Conservation (phyloP, 2,329 filamentous ascomycete genomes). For the Cyclaneusma minus region DNA sequence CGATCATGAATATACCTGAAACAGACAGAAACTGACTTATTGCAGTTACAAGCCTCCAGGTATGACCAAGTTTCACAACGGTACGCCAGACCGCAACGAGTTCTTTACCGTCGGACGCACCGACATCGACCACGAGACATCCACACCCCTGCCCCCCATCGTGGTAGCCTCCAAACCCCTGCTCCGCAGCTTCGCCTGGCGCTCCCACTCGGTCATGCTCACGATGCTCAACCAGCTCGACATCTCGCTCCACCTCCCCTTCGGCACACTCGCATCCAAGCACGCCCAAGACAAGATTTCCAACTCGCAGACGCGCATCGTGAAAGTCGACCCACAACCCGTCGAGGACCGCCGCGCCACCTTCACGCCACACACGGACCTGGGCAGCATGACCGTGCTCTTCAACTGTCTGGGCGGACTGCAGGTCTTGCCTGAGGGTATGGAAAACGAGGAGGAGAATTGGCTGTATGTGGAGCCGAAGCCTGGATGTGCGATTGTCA, state of each 20-base stretch:
- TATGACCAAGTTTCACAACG: no score
- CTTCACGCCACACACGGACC: conserved; percentile 21
- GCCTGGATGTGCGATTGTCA: conserved; percentile 20
- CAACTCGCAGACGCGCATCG: conserved; percentile 13
- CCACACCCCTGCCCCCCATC: no score
- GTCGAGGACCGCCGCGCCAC: conserved; percentile 9
- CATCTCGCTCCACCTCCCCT: conserved; percentile 7
- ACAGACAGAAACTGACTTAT: no score
- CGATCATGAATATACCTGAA: no score
- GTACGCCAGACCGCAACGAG: conserved; percentile 12
- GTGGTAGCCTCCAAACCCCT: no score
- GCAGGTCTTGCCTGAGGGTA: conserved; percentile 16
- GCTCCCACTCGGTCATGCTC: no score
- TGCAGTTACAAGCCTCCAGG: conserved; percentile 34
- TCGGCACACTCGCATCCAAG: conserved; percentile 7
- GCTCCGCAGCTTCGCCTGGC: no score
- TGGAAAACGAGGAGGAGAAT: conserved; percentile 6
- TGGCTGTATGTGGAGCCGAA: conserved; percentile 22
- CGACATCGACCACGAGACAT: no score
- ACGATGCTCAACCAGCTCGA: no score
- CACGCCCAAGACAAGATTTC: conserved; percentile 8
- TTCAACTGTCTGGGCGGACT: conserved; percentile 24
- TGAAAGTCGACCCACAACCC: conserved; percentile 14
- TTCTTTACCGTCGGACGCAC: no score
- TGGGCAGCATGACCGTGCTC: conserved; percentile 22